Evolutionary conservation across 1,284 basidiomycete species (phyloP).

Genomic region (Sporisorium iseilematis-ciliati): DNA sequence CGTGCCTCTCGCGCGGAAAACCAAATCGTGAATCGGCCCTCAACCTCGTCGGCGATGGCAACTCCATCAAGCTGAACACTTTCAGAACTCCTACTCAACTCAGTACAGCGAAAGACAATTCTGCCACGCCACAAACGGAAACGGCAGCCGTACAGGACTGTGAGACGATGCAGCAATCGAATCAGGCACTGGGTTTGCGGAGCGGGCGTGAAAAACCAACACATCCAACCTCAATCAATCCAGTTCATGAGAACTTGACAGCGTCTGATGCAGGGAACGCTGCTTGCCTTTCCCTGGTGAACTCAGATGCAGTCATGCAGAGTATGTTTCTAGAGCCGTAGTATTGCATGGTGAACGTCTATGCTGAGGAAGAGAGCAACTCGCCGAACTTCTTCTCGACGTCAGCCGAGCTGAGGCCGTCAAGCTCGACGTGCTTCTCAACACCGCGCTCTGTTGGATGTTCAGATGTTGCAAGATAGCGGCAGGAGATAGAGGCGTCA

Average conservation of each 20-base stretch:
- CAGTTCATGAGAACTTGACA: not conserved
- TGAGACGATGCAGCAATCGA: no score
- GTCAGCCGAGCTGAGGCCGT: constrained; percentile 62
- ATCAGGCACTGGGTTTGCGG: no score
- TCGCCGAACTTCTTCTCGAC: constrained; percentile 66
- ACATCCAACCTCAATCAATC: no score
- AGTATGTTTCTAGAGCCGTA: not conserved
- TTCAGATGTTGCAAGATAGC: not conserved
- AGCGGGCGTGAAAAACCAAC: no score
- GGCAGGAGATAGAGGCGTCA: not conserved
- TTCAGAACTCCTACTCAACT: no score
- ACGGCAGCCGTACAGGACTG: no score
- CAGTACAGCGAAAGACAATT: no score
- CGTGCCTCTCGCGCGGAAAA: constrained; percentile 17
- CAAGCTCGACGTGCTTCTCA: constrained; percentile 65
- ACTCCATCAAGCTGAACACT: not conserved
- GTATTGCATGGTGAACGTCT: constrained; percentile 1
- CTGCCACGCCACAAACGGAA: no score
- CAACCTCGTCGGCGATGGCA: not conserved
- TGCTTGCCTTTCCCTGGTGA: not conserved
- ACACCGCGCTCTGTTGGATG: constrained; percentile 60
- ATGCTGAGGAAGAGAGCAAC: constrained; percentile 53
- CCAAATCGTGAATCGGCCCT: constrained; percentile 1
- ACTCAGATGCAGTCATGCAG: not conserved
- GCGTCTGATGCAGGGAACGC: not conserved